phyloP scores from a whole-genome alignment of 768 basidiomycete genomes.

The Tulasnella sp. region DNA sequence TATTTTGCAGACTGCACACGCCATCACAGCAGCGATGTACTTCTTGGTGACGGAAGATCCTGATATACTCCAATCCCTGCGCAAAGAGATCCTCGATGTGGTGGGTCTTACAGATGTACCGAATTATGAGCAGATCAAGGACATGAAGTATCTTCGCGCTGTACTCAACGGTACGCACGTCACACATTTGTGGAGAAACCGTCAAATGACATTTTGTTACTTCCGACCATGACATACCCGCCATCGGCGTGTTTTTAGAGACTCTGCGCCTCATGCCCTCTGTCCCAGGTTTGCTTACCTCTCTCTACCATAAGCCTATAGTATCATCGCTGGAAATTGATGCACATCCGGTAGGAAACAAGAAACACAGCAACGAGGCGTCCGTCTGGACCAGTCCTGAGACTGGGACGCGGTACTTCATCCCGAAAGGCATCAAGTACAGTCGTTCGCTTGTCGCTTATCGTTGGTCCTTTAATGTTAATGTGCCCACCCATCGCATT shows the following conservation, averaged over 20 bases:
- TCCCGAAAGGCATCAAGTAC: conserved; percentile 11
- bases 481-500: neutral
- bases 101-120: conserved; percentile 37
- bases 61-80: conserved; percentile 36
- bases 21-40: conserved; percentile 44
- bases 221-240: no score
- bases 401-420: conserved; percentile 15
- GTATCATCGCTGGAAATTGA: no score
- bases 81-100: conserved; percentile 39
- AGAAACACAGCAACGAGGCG: neutral
- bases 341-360: neutral
- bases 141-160: conserved; percentile 57
- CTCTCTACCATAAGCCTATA: no score
- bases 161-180: conserved; percentile 43
- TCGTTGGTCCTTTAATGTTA: neutral
- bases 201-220: no score
- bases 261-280: conserved; percentile 45
- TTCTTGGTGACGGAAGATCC: conserved; percentile 43
- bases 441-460: neutral
- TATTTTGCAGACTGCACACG: conserved; percentile 32
- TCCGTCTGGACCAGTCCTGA: conserved; percentile 8
- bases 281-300: conserved; percentile 24
- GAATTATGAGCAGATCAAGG: conserved; percentile 44
- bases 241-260: no score
- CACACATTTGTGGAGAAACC: no score